Evolutionary conservation across 345 rosid species (phyloP).

Genomic region (Pistacia atlantica): DNA sequence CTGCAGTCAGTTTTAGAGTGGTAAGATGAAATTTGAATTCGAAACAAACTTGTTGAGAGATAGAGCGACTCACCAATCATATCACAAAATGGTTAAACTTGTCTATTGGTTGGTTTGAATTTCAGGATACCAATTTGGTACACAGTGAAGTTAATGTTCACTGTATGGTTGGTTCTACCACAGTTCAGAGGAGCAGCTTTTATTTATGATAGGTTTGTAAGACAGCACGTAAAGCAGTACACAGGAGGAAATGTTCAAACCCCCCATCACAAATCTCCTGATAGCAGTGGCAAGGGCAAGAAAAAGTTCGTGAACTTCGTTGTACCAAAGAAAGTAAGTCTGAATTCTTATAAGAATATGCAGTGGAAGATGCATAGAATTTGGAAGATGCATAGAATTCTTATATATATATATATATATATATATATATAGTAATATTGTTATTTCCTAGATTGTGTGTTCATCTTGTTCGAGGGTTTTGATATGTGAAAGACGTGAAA

Average conservation of each 20-base stretch:
- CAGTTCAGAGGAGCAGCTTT: constrained; percentile 80
- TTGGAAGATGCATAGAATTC: no score
- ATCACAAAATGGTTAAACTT: background rate
- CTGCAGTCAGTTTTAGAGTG: constrained; percentile 69
- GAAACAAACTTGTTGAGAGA: background rate
- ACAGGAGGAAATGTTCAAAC: constrained; percentile 18
- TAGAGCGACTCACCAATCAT: no score
- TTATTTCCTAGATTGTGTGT: background rate
- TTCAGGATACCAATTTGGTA: constrained; percentile 88
- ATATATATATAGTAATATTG: background rate
- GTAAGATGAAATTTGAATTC: constrained; percentile 28
- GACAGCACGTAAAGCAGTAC: constrained; percentile 48
- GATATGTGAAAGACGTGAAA: background rate
- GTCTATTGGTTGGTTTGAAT: background rate
- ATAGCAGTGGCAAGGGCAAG: constrained; percentile 28
- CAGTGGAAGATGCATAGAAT: no score
- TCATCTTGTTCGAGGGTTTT: background rate
- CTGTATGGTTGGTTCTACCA: constrained; percentile 81
- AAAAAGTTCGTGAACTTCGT: constrained; percentile 28
- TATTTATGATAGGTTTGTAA: constrained; percentile 58
- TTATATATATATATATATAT: no score
- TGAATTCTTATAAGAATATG: no score
- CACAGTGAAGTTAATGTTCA: constrained; percentile 54
- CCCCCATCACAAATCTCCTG: constrained; percentile 8
- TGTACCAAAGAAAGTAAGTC: constrained; percentile 27